These are phyloP conservation scores for Prunella vulgaris DNA, from an alignment of 257 asterid species.

Conservation along the genomic window DNA sequence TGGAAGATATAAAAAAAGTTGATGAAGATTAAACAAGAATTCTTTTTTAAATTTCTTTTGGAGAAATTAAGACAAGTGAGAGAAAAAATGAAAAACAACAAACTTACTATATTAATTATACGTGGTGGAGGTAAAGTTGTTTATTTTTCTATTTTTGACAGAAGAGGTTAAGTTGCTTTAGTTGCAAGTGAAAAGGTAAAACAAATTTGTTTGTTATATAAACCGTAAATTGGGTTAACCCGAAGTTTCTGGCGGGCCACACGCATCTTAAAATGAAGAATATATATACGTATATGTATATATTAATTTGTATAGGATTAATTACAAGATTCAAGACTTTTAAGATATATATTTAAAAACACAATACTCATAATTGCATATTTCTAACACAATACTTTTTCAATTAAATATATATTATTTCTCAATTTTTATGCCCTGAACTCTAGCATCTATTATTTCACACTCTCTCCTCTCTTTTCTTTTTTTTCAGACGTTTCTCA, in stretches of 20 bases:
- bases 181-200: conserved; percentile 1
- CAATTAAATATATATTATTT: no score
- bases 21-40: conserved; percentile 14
- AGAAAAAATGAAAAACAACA: not conserved
- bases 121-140: conserved; percentile 20
- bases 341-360: no score
- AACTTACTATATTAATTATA: conserved; percentile 31
- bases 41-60: not conserved
- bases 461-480: no score
- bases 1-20: conserved; percentile 23
- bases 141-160: no score
- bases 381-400: no score
- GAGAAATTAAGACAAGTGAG: not conserved
- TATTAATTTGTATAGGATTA: no score
- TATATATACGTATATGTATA: no score
- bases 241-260: not conserved
- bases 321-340: no score
- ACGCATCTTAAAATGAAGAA: not conserved
- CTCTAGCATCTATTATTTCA: no score
- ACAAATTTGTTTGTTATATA: conserved; percentile 32
- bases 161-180: not conserved
- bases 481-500: no score
- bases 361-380: no score
- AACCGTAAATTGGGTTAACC: not conserved
- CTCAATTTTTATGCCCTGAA: no score